Conservation (phyloP, 2,329 filamentous ascomycete genomes). For the Fusarium buxicola region DNA sequence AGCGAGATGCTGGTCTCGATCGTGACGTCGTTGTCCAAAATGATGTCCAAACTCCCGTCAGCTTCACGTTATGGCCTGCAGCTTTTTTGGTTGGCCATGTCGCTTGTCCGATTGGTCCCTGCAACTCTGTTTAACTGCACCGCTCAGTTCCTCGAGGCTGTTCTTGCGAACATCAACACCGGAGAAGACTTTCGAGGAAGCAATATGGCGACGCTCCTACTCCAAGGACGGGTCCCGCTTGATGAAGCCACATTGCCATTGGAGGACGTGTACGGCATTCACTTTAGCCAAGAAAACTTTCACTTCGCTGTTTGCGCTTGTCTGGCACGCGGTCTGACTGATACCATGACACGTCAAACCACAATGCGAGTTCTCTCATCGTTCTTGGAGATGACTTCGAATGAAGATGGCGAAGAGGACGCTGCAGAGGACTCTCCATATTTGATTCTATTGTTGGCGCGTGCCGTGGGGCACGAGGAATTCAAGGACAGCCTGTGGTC, state of each 20-base stretch:
- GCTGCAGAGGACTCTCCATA: constrained; percentile 63
- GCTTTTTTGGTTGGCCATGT: constrained; percentile 77
- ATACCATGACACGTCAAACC: constrained; percentile 68
- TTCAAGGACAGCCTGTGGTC: constrained; percentile 72
- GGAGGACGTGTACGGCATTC: constrained; percentile 74
- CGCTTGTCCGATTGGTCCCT: constrained; percentile 72
- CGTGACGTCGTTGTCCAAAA: constrained; percentile 74
- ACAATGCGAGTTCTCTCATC: constrained; percentile 71
- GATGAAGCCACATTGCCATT: constrained; percentile 71
- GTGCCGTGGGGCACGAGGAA: constrained; percentile 68
- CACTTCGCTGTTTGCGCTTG: constrained; percentile 75
- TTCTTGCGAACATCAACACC: constrained; percentile 72
- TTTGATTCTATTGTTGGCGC: constrained; percentile 68
- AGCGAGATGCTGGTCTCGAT: constrained; percentile 77
- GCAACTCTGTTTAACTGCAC: constrained; percentile 73
- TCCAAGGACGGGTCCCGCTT: constrained; percentile 70
- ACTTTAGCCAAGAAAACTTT: constrained; percentile 73
- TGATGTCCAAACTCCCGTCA: constrained; percentile 76
- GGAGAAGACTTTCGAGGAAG: constrained; percentile 69
- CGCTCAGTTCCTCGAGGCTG: constrained; percentile 72
- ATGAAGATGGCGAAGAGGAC: constrained; percentile 25
- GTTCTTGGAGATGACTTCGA: constrained; percentile 60
- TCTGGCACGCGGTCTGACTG: constrained; percentile 72
- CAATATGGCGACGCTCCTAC: constrained; percentile 68
- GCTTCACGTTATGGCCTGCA: constrained; percentile 76